Evolutionary conservation across 306 rosid genomes (phyloP).

Genomic region (Herpetospermum pedunculosum): DNA sequence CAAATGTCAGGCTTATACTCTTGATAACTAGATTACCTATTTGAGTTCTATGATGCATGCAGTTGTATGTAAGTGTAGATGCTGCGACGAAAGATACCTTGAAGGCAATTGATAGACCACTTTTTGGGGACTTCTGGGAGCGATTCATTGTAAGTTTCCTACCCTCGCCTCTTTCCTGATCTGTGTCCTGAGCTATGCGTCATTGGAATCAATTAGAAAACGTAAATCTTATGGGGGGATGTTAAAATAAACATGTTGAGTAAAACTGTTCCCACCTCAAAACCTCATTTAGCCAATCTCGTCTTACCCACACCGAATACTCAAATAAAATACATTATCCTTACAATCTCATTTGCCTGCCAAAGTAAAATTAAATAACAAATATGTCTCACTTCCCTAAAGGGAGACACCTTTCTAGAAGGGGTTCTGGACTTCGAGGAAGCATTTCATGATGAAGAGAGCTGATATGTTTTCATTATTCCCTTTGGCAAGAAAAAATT

Average conservation of each 20-base stretch:
- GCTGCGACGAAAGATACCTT: constrained; percentile 89
- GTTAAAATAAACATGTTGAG: not conserved
- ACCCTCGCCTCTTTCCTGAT: not conserved
- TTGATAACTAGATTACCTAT: constrained; percentile 4
- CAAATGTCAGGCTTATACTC: not conserved
- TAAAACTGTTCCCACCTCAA: not conserved
- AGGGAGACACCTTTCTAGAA: not conserved
- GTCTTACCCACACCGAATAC: not conserved
- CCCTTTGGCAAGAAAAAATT: not conserved
- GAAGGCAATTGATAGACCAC: constrained; percentile 97
- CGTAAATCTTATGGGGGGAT: not conserved
- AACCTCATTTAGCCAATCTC: not conserved
- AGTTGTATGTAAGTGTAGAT: constrained; percentile 96
- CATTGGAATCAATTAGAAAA: not conserved
- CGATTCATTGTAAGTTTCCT: constrained; percentile 64
- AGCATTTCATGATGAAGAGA: not conserved
- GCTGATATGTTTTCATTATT: not conserved
- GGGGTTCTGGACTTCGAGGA: not conserved
- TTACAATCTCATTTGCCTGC: not conserved
- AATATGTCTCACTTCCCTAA: not conserved
- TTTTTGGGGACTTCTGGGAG: constrained; percentile 98
- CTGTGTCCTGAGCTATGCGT: not conserved
- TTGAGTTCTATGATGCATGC: constrained; percentile 27
- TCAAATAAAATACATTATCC: not conserved
- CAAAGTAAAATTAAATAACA: not conserved